Percentiles rank a stretch among this genome's conserved stretches.
Conservation (phyloP, 2,329 filamentous ascomycete species). For the Fusarium sp. region DNA sequence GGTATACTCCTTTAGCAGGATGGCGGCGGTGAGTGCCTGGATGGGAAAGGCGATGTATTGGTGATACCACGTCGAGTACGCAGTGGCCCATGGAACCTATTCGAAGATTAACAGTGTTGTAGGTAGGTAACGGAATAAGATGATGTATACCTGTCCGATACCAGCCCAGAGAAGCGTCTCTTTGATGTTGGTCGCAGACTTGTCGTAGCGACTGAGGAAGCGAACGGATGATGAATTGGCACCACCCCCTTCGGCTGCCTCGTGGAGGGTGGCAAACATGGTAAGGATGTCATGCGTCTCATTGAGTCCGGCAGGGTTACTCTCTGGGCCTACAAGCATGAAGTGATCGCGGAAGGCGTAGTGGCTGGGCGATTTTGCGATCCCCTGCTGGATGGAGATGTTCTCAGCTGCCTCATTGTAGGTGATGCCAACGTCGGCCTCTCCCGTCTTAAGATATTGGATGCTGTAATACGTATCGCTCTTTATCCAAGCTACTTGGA, state of each 20-base stretch:
- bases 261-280: constrained; percentile 49
- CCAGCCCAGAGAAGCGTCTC: constrained; percentile 55
- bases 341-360: constrained; percentile 59
- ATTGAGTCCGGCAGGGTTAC: constrained; percentile 47
- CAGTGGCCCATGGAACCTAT: constrained; percentile 53
- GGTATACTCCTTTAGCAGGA: constrained; percentile 55
- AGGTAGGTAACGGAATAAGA: fast-evolving
- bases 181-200: constrained; percentile 59
- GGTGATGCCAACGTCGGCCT: constrained; percentile 56
- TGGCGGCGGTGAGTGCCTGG: constrained; percentile 54
- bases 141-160: constrained; percentile 51
- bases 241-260: constrained; percentile 45
- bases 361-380: constrained; percentile 43
- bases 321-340: constrained; percentile 51
- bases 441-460: constrained; percentile 51
- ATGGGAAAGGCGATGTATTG: constrained; percentile 56
- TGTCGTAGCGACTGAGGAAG: constrained; percentile 57
- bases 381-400: constrained; percentile 53
- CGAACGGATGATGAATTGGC: constrained; percentile 49
- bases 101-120: neutral
- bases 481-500: constrained; percentile 55
- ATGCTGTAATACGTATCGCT: constrained; percentile 57
- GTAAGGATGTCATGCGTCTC: constrained; percentile 42
- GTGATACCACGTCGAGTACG: constrained; percentile 57
- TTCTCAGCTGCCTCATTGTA: constrained; percentile 54